Evolutionary conservation across 352 stramenopile genomes (phyloP).

Genomic region (Pythium aristosporum): DNA sequence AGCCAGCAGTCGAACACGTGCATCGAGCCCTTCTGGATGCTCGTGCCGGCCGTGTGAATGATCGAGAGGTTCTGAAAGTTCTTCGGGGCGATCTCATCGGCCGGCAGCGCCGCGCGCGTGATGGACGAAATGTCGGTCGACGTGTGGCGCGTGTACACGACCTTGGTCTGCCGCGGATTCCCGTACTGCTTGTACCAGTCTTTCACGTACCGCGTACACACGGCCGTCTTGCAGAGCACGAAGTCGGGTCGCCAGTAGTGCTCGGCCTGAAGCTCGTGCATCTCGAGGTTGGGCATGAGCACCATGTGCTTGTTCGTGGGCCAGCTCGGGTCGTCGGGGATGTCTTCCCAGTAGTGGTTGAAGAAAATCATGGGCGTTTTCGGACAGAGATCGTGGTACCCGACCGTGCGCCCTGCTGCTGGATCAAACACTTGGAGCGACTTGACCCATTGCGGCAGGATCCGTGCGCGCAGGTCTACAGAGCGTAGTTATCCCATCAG

Average conservation of each 20-base stretch:
- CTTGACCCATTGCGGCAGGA: constrained; percentile 39
- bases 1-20: constrained; percentile 67
- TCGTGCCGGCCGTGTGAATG: constrained; percentile 43
- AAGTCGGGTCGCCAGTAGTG: constrained; percentile 53
- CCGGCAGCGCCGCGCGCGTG: constrained; percentile 2
- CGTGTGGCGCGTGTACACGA: constrained; percentile 65
- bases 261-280: constrained; percentile 43
- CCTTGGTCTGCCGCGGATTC: constrained; percentile 44
- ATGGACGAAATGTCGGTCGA: constrained; percentile 43
- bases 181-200: constrained; percentile 59
- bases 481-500: neutral
- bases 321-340: constrained; percentile 22
- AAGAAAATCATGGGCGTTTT: constrained; percentile 31
- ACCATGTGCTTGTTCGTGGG: constrained; percentile 29
- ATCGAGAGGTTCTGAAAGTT: constrained; percentile 50
- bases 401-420: constrained; percentile 8
- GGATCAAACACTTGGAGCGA: constrained; percentile 18
- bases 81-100: constrained; percentile 2
- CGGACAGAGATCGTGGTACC: constrained; percentile 43
- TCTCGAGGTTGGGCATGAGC: constrained; percentile 40
- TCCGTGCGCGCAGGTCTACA: constrained; percentile 23
- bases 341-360: constrained; percentile 39
- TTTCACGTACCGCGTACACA: constrained; percentile 40
- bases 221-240: constrained; percentile 59
- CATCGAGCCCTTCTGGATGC: constrained; percentile 52